Base-by-base conservation (phyloP, 176 grass and related monocot species). In the Aegilops speltoides region DNA sequence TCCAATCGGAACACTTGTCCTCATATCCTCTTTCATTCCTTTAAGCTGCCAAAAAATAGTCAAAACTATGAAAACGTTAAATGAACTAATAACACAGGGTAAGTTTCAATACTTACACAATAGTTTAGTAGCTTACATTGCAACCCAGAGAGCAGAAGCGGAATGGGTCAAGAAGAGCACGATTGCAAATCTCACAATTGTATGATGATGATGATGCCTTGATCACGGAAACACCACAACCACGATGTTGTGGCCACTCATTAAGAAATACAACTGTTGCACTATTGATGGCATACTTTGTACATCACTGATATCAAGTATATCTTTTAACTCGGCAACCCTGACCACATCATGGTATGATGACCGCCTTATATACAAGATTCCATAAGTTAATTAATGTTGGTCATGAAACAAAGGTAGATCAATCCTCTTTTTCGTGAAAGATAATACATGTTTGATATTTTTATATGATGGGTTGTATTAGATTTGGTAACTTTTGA, bases 211-310 rank as follows among this genome's bases (percentile, higher is more conserved):
- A 75, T 5, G 83, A 36, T 26, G 61, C 59, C 73, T 79, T 88
- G 22, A 41, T n/a, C 6, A 36, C 22, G 0, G 77, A 67, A 10
- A 64, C 72, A 15, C 70, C 77, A 26, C 37, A 65, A 3, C 79
- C 76, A 23, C 80, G 82, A 0, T 68, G 34, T 56, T 91, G 93
- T 3, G 83, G 86, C 1, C 86, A 80, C 41, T 95, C 86, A 36
- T 89, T 95, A 32, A 95, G 62, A 34, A 93, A 93, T 24, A 91
- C 56, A 29, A 93, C 80, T 8, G 79, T 85, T 29, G 93, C 88
- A 26, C 91, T 88, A 68, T 95, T 95, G 81, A 95, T 95, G 31
- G 91, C 86, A 72, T 92, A 90, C 1, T 90, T 48, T 95, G 93
- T 12, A 95, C 85, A 46, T 81, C 80, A 6, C 68, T 80, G 4